Percentiles rank a stretch among this genome's conserved stretches.
Conservation (phyloP, 495 filamentous ascomycete species). For the Trichocladium antarcticum region DNA sequence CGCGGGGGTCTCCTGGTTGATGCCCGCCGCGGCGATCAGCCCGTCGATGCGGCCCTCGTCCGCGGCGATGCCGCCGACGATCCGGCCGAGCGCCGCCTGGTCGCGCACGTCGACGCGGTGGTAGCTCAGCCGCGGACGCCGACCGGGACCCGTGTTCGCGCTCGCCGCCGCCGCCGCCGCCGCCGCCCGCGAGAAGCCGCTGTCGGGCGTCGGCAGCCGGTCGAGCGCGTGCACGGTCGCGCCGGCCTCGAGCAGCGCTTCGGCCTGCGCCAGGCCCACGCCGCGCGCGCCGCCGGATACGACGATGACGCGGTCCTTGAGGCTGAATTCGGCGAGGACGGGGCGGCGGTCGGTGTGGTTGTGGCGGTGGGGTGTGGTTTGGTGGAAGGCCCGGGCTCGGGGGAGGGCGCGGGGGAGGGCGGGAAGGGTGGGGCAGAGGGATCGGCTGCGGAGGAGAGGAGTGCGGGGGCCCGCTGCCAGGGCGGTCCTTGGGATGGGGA, state of each 20-base stretch:
- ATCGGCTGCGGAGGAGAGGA: neutral
- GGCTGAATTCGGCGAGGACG: conserved; percentile 63
- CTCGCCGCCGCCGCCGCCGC: conserved; percentile 50
- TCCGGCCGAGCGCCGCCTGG: conserved; percentile 51
- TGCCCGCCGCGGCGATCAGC: conserved; percentile 68
- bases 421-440: neutral
- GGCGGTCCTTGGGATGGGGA: neutral
- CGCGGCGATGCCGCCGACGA: conserved; percentile 57
- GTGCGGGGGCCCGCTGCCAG: neutral
- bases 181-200: conserved; percentile 49
- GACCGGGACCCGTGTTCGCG: too few relatives aligned
- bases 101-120: conserved; percentile 80
- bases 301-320: conserved; percentile 63
- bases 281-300: conserved; percentile 74
- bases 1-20: conserved; percentile 62
- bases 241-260: conserved; percentile 70
- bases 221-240: conserved; percentile 57
- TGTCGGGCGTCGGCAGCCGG: conserved; percentile 36
- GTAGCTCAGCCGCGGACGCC: conserved; percentile 63
- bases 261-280: conserved; percentile 65
- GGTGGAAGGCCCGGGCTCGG: conserved; percentile 6
- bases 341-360: conserved; percentile 4
- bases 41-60: conserved; percentile 67
- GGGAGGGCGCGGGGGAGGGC: neutral
- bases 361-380: neutral